Evolutionary conservation across 495 filamentous ascomycete species (phyloP), one percentile per base, ranked within the genome.

Genomic region (Penicillium atrosanguineum): DNA sequence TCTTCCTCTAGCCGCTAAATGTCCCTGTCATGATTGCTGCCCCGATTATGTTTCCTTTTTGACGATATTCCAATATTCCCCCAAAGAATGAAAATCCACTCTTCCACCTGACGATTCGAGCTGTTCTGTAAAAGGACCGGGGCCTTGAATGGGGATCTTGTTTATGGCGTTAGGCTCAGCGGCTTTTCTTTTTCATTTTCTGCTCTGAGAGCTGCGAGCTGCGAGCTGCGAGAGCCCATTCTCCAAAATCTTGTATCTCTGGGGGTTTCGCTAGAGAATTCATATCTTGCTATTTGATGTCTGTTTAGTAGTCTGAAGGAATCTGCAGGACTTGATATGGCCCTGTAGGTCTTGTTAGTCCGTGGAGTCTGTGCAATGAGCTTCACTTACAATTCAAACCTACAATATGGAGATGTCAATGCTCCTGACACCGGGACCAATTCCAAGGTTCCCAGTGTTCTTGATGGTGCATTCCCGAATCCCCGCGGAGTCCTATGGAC

Each of bases 1-100:
- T 40, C 16, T 39, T n/a, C n/a, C n/a, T n/a, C n/a, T n/a, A 40
- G 38, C n/a, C 38, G 38, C 16, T 40, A 11, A 37, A 20, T 20
- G 16, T 20, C 16, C 38, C 1, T 11, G 2, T 14, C 38, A 3
- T 12, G 11, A 40, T 40, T 40, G 38, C 38, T 40, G 31, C 16
- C 9, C 7, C 19, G 12, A 18, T 19, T 19, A 19, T 20, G 7
- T 20, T 40, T 19, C 19, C 37, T 39, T 40, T 18, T 19, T n/a
- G 4, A 16, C 19, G 38, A 40, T 21, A 15, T 28, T 19, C 7
- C 20, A 15, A 20, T 18, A 14, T 16, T 55, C 20, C 28, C 41
- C 36, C 49, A 14, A 38, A 49, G 42, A 55, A 23, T 37, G 39
- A 42, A 42, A 55, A 44, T 44, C 14, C 43, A 42, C 40, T 48